Base-by-base conservation (phyloP, 148 eudicot species). In the Dysphania ambrosioides region DNA sequence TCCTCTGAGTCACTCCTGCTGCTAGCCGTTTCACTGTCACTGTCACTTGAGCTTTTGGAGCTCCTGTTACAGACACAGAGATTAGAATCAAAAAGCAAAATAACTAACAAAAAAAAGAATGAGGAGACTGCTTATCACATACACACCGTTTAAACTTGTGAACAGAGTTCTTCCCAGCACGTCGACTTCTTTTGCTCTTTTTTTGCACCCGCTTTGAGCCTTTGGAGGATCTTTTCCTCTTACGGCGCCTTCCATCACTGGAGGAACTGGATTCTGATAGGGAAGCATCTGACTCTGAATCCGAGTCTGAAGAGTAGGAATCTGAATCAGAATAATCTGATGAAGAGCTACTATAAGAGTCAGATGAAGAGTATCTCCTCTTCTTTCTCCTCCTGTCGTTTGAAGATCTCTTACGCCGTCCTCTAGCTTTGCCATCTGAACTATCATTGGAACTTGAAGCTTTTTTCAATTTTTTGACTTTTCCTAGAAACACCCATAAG, bases 341-440 rank as follows among this genome's bases (percentile, higher is more conserved):
- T 32, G 32, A 77, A 32, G 82, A 74, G 69, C 78, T 81, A 81
- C 87, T 86, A 65, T 79, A 80, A 44, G 98, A 93, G 65, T 93
- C 97, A 35, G 98, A 91, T 70, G 99, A 92, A 72, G 92, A 88
- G 84, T 86, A 81, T 79, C 88, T 85, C 82, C 85, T 87, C 71
- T 89, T 88, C 81, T 86, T 93, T 69, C 84, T 92, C 83, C 86
- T 87, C 66, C 68, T 83, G 77, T 89, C 89, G 68, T 83, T 90
- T 26, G 78, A 56, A 35, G 87, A 64, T 74, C 75, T 77, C 82
- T 81, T 86, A 76, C 82, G 87, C 31, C 87, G 86, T 67, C 80
- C 83, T 76, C 83, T 87, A 61, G 69, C 83, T 77, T 83, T 77
- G 55, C 79, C 84, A 82, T 86, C 94, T 55, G 93, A 87, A 76